phyloP scores from a whole-genome alignment of 2,329 filamentous ascomycete genomes.

The Aspergillus arachidicola region DNA sequence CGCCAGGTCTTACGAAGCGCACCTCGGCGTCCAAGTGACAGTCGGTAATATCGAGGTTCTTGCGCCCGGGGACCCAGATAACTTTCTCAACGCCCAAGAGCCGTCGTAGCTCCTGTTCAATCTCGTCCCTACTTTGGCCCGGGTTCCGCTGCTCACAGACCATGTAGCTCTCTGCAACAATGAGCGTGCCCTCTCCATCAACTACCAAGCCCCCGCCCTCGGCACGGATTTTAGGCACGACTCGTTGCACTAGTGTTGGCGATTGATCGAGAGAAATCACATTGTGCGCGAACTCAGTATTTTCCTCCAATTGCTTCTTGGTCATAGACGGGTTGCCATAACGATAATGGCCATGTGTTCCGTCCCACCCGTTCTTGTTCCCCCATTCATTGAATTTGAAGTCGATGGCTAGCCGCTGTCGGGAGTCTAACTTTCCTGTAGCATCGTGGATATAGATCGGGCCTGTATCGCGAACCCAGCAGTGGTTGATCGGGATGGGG shows the following conservation, averaged over 20 bases:
- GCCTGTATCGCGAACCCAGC: too few relatives aligned
- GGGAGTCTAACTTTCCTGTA: conserved; percentile 15
- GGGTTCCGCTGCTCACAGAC: conserved; percentile 31
- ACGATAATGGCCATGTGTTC: conserved; percentile 17
- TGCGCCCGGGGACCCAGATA: conserved; percentile 32
- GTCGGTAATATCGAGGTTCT: conserved; percentile 32
- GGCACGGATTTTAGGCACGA: conserved; percentile 21
- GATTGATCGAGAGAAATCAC: conserved; percentile 19
- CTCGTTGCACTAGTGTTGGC: conserved; percentile 14
- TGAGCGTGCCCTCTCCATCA: conserved; percentile 35
- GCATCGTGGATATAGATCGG: conserved; percentile 20
- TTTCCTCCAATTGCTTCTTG: conserved; percentile 14
- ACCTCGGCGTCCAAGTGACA: conserved; percentile 31
- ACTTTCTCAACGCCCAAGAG: conserved; percentile 30
- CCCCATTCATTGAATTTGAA: conserved; percentile 30
- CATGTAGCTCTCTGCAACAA: conserved; percentile 32
- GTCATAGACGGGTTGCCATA: conserved; percentile 20
- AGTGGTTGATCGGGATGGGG: conserved; percentile 22
- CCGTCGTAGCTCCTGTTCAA: conserved; percentile 27
- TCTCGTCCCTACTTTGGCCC: conserved; percentile 21
- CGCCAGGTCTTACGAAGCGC: conserved; percentile 29
- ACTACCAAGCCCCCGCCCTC: conserved; percentile 32
- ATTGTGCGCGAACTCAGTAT: conserved; percentile 19
- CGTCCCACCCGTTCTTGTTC: conserved; percentile 14
- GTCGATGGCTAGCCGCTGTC: conserved; percentile 20